phyloP scores from a whole-genome alignment of 225 moss, liverwort and hornwort genomes.

The Polytrichum formosum region DNA sequence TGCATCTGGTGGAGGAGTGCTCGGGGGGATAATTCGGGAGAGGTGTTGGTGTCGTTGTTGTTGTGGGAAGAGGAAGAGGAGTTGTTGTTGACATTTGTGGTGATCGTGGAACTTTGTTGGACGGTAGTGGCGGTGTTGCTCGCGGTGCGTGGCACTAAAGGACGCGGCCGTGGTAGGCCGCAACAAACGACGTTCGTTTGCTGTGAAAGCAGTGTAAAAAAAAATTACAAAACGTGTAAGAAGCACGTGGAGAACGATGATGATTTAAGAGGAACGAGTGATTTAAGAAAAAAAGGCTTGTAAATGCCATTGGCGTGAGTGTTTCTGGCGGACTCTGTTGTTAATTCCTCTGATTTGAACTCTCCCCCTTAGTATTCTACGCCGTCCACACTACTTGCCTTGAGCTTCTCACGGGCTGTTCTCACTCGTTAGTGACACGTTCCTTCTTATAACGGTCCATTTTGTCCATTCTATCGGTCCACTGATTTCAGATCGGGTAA shows the following conservation, averaged over 20 bases:
- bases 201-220: background rate
- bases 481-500: too few species aligned
- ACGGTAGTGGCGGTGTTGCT: too few species aligned
- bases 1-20: too few species aligned
- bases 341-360: background rate
- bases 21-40: too few species aligned
- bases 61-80: too few species aligned
- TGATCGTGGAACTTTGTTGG: too few species aligned
- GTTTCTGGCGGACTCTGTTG: background rate
- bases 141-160: background rate
- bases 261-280: too few species aligned
- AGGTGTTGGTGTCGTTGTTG: too few species aligned
- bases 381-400: background rate
- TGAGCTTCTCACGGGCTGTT: background rate
- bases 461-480: too few species aligned
- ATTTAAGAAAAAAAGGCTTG: background rate
- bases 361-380: background rate
- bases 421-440: background rate
- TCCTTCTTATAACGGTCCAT: background rate
- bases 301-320: background rate
- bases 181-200: background rate
- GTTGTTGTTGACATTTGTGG: too few species aligned
- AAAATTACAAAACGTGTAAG: too few species aligned
- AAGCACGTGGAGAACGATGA: too few species aligned
- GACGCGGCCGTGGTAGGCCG: background rate